A percentile compares a stretch with the other conserved stretches of the same genome.
Evolutionary conservation across 2,329 filamentous ascomycete genomes (phyloP).

Genomic region (Diaporthe sp.): DNA sequence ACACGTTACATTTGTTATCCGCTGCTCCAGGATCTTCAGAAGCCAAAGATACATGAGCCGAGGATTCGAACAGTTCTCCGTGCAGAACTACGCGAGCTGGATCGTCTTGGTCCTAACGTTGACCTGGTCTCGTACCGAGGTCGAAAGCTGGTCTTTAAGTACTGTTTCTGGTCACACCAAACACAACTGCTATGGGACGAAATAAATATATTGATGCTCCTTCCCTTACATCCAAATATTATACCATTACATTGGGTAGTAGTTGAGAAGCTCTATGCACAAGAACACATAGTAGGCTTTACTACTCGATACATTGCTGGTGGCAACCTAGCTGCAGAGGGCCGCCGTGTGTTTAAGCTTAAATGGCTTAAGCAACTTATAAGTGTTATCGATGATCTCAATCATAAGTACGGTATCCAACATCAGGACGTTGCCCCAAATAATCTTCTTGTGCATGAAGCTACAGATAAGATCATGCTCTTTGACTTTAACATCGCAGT

Average conservation of each 20-base stretch:
- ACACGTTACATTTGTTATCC: not conserved
- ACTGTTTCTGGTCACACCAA: not conserved
- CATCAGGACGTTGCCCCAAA: too few relatives aligned
- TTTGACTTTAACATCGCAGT: too few relatives aligned
- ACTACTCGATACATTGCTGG: not conserved
- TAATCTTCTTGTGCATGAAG: too few relatives aligned
- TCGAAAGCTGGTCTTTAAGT: not conserved
- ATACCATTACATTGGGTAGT: not conserved
- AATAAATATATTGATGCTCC: not conserved
- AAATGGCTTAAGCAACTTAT: too few relatives aligned
- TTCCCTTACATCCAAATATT: not conserved
- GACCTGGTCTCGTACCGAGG: not conserved
- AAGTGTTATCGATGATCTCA: too few relatives aligned
- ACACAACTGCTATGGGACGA: not conserved
- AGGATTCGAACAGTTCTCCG: not conserved
- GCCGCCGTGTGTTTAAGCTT: too few relatives aligned
- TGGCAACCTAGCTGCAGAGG: too few relatives aligned
- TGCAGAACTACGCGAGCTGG: not conserved
- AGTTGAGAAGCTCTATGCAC: not conserved
- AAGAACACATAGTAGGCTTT: not conserved
- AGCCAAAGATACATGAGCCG: not conserved
- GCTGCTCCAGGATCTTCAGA: not conserved
- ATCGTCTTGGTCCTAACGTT: not conserved
- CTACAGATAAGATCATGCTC: too few relatives aligned
- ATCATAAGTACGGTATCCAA: too few relatives aligned